Evolutionary conservation across 2,329 filamentous ascomycete genomes (phyloP).

Genomic region (Simplicillium sp.): DNA sequence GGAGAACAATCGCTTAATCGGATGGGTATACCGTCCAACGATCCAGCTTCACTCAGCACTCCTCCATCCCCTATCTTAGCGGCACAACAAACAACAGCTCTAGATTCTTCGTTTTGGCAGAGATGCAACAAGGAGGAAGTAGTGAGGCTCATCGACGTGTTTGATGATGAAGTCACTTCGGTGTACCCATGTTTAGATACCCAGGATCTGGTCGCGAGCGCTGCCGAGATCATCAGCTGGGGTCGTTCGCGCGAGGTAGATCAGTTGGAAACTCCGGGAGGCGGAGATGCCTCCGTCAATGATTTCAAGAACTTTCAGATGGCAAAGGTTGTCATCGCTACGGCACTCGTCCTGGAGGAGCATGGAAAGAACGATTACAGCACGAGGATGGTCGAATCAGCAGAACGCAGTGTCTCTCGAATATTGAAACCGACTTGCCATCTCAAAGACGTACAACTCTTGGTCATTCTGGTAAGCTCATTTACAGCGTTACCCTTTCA

Average conservation of each 20-base stretch:
- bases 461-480: constrained; percentile 18
- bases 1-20: constrained; percentile 23
- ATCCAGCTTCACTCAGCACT: constrained; percentile 14
- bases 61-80: constrained; percentile 12
- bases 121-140: constrained; percentile 16
- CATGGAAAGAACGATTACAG: constrained; percentile 19
- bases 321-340: constrained; percentile 23
- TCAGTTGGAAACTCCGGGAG: background rate
- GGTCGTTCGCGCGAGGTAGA: constrained; percentile 9
- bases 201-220: constrained; percentile 13
- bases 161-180: constrained; percentile 28
- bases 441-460: constrained; percentile 21
- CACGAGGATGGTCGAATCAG: constrained; percentile 16
- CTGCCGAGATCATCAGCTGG: constrained; percentile 15
- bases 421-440: constrained; percentile 19
- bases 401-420: constrained; percentile 17
- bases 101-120: constrained; percentile 13
- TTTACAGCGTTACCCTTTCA: background rate
- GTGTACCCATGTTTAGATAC: constrained; percentile 24
- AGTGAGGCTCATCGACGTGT: constrained; percentile 21
- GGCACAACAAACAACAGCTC: constrained; percentile 2
- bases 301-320: constrained; percentile 19
- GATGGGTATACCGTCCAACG: constrained; percentile 21
- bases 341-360: constrained; percentile 20
- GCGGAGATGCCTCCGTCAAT: background rate